Conservation (phyloP, 371 early-diverging fungal genomes). For the Funneliformis caledonium region DNA sequence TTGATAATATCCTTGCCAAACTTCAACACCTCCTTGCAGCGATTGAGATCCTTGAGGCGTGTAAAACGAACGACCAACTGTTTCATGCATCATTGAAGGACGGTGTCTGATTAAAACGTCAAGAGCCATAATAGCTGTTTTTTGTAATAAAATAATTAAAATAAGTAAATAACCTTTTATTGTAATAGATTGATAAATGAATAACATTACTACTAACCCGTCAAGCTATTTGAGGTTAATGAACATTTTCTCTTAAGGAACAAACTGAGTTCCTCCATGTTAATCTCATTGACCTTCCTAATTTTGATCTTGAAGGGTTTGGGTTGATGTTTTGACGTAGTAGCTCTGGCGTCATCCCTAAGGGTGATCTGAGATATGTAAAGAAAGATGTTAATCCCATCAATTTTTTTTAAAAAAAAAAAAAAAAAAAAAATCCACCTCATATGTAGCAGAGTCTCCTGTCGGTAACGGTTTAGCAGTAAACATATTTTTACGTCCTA, state of each 20-base stretch:
- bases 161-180: not conserved
- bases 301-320: not conserved
- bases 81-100: conserved; percentile 68
- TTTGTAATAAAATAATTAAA: not conserved
- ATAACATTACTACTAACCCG: not conserved
- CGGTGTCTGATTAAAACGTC: conserved; percentile 81
- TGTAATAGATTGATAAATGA: not conserved
- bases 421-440: conserved; percentile 6
- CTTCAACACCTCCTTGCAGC: conserved; percentile 75
- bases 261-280: not conserved
- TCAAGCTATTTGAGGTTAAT: not conserved
- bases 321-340: conserved; percentile 7
- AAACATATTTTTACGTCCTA: conserved; percentile 65
- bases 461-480: conserved; percentile 48
- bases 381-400: not conserved
- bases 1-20: conserved; percentile 91
- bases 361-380: conserved; percentile 37
- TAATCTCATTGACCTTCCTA: not conserved
- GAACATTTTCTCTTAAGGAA: not conserved
- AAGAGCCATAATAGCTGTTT: conserved; percentile 72
- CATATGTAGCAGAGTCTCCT: conserved; percentile 12
- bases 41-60: conserved; percentile 62
- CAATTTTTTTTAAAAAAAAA: not conserved
- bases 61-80: conserved; percentile 87
- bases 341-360: conserved; percentile 49